Base-by-base conservation (phyloP, 441 rosid species). In the Adansonia rubrostipa region DNA sequence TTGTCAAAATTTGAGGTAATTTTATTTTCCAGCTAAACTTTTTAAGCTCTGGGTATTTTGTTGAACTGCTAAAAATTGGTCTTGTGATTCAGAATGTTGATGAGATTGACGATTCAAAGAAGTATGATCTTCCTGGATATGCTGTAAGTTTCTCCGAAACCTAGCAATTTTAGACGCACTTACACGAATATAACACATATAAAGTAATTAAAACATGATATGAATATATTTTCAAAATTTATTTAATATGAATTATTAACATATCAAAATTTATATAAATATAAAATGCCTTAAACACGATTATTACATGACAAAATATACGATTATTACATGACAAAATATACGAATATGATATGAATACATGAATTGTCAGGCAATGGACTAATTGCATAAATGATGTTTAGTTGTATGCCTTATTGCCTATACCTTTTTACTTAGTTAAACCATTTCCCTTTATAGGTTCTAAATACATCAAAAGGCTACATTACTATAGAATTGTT, bases 51-150 rank as follows among this genome's bases (percentile, higher is more conserved):
- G 19, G 4, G 65, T n/a, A 10, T 17, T 74, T 68, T n/a, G 58
- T 42, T 65, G 63, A 17, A 66, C 24, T 19, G 28, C 17, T 50
- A 7, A 61, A 22, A 61, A 24, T 54, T 74, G 71, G 3, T 81
- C 65, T 80, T 82, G 63, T 83, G 85, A 75, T 84, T 54, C 85
- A 91, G 93, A 86, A 86, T 58, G 74, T 86, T 7, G 85, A 86
- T 77, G 72, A 78, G 71, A 65, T 75, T 22, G 71, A 72, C 4
- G 92, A 81, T 82, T 81, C 90, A 36, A 93, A 86, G 86, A 92
- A 81, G 83, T 89, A 87, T 40, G 94, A 91, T 80, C 91, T 95
- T 81, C 98, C 97, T 67, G 89, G 97, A 71, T 93, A 85, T 87
- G 98, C 97, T 78, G 98, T 95, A 82, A 85, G 97, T 89, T 78